These are phyloP conservation scores for Sparassis latifolia DNA, from an alignment of 1,284 basidiomycete species.

Conservation along the genomic window DNA sequence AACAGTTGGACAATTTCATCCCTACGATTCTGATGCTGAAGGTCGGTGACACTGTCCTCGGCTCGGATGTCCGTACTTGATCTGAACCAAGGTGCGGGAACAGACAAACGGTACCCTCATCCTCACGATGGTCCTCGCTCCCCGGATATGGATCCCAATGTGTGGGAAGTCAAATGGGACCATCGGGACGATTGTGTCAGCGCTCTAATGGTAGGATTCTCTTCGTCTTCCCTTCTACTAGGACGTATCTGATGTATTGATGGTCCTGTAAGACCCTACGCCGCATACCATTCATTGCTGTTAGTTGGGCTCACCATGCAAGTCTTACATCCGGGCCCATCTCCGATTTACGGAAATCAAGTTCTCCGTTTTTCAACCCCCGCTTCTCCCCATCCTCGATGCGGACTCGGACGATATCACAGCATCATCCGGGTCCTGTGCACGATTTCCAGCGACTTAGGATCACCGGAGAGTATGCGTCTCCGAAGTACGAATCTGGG, in stretches of 20 bases:
- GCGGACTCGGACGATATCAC: constrained; percentile 2
- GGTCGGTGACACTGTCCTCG: constrained; percentile 1
- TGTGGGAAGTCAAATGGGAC: constrained; percentile 74
- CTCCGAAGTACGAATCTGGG: not conserved
- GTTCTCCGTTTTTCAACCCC: constrained; percentile 4
- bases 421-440: not conserved
- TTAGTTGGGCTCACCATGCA: constrained; percentile 69
- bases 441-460: not conserved
- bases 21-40: constrained; percentile 8
- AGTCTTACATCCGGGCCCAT: not conserved
- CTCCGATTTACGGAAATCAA: constrained; percentile 2
- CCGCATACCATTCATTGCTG: constrained; percentile 58
- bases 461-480: not conserved
- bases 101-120: constrained; percentile 3
- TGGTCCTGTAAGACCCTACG: constrained; percentile 47
- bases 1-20: constrained; percentile 40
- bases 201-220: constrained; percentile 50
- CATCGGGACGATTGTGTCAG: constrained; percentile 67
- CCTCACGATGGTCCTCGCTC: constrained; percentile 53
- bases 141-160: constrained; percentile 46
- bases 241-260: not conserved
- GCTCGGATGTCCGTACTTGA: not conserved
- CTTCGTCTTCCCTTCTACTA: not conserved
- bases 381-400: not conserved
- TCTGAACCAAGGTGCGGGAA: no score